These are phyloP conservation scores for Pichia sp. DNA, from an alignment of 1,139 yeast species.

Conservation along the genomic window DNA sequence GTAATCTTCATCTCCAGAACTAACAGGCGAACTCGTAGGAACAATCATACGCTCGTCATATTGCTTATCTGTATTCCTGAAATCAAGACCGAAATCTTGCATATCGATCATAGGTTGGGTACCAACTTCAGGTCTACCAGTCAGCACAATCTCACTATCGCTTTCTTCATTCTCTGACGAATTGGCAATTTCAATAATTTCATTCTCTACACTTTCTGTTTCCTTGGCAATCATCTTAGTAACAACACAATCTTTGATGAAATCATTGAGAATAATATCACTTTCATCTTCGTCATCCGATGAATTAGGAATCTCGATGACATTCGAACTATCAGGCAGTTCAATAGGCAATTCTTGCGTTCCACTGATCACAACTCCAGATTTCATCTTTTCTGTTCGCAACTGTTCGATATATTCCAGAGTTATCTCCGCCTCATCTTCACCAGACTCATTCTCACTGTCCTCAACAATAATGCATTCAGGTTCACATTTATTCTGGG, in stretches of 20 bases:
- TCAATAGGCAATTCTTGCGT: constrained; percentile 25
- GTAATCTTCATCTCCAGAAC: constrained; percentile 3
- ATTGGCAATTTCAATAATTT: constrained; percentile 10
- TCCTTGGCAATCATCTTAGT: background rate
- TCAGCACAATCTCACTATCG: constrained; percentile 5
- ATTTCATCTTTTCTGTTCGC: background rate
- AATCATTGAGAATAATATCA: constrained; percentile 7
- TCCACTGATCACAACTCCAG: constrained; percentile 8
- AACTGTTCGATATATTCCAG: constrained; percentile 4
- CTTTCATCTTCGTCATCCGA: constrained; percentile 10
- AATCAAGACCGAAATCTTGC: background rate
- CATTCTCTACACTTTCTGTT: background rate
- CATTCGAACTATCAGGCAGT: background rate
- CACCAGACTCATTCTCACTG: constrained; percentile 11
- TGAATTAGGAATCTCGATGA: constrained; percentile 15
- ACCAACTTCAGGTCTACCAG: background rate
- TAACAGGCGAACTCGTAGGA: constrained; percentile 17
- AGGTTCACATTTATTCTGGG: background rate
- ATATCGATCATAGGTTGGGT: background rate
- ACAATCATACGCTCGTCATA: background rate
- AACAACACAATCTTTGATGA: constrained; percentile 9
- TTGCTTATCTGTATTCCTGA: background rate
- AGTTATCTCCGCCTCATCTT: constrained; percentile 2
- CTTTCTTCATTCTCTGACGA: constrained; percentile 6
- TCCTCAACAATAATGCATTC: constrained; percentile 8